These are phyloP conservation scores for Crithidia fasciculata DNA, from an alignment of 208 protist genomes.

Conservation along the genomic window DNA sequence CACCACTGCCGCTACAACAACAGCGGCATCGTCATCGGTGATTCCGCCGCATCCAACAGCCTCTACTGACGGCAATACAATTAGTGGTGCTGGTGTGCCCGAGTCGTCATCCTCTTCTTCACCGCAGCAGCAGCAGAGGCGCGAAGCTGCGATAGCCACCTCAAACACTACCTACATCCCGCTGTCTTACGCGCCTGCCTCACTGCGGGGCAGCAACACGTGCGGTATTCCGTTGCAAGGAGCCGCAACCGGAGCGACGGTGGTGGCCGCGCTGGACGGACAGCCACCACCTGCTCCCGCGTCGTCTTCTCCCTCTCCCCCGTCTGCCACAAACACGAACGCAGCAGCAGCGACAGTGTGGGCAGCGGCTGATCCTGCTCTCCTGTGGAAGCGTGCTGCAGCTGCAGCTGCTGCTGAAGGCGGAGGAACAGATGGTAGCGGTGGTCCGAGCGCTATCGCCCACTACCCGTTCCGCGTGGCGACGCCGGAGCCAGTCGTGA, in stretches of 20 bases:
- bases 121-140: no score
- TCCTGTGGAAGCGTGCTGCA: constrained; percentile 15
- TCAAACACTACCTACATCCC: constrained; percentile 12
- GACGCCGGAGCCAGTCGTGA: neutral
- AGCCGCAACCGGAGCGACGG: constrained; percentile 22
- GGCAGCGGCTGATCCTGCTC: constrained; percentile 24
- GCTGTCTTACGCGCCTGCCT: constrained; percentile 13
- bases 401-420: neutral
- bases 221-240: constrained; percentile 42
- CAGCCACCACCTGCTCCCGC: no score
- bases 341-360: constrained; percentile 14
- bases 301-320: neutral
- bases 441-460: neutral
- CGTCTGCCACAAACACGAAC: neutral
- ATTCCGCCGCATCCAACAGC: no score
- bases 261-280: constrained; percentile 19
- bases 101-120: no score
- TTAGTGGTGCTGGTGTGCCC: no score
- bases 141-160: neutral
- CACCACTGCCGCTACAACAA: neutral
- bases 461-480: constrained; percentile 25
- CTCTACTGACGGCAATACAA: no score
- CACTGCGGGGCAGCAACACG: constrained; percentile 19
- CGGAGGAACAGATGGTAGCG: neutral
- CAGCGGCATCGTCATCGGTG: neutral